Percentiles rank a stretch among this genome's conserved stretches.
Conservation (phyloP, 2,329 filamentous ascomycete genomes). For the Colletotrichum nymphaeae region DNA sequence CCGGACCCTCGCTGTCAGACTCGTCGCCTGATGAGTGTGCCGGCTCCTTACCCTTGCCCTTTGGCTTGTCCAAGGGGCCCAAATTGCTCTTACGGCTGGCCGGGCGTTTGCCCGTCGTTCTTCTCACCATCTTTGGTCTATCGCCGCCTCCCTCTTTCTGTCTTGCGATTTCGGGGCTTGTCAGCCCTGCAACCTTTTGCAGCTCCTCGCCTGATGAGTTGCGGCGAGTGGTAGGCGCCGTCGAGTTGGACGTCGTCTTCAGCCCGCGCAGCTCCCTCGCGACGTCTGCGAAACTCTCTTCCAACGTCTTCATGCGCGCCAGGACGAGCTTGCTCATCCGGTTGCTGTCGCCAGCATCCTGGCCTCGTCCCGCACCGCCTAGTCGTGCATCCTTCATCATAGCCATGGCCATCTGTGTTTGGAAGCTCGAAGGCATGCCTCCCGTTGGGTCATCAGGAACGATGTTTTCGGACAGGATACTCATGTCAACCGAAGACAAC, state of each 20-base stretch:
- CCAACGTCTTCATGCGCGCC: conserved; percentile 90
- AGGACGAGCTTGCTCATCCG: conserved; percentile 85
- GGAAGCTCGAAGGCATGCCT: conserved; percentile 79
- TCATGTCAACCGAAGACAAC: conserved; percentile 76
- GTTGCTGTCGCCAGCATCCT: conserved; percentile 62
- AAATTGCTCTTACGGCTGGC: conserved; percentile 55
- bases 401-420: conserved; percentile 82
- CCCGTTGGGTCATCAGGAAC: conserved; percentile 71
- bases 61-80: conserved; percentile 50
- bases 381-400: conserved; percentile 68
- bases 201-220: conserved; percentile 62
- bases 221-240: conserved; percentile 59
- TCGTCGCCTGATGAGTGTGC: conserved; percentile 46
- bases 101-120: conserved; percentile 44
- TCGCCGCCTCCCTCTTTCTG: conserved; percentile 36
- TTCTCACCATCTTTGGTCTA: conserved; percentile 43
- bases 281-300: conserved; percentile 91
- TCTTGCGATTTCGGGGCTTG: conserved; percentile 49
- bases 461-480: conserved; percentile 79
- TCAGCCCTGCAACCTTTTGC: conserved; percentile 36
- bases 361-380: conserved; percentile 52
- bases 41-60: conserved; percentile 62
- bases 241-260: conserved; percentile 57
- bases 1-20: conserved; percentile 41
- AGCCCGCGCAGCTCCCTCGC: conserved; percentile 80